Base-by-base conservation (phyloP, 1,284 basidiomycete genomes). In the Sanguinoderma infundibulare region DNA sequence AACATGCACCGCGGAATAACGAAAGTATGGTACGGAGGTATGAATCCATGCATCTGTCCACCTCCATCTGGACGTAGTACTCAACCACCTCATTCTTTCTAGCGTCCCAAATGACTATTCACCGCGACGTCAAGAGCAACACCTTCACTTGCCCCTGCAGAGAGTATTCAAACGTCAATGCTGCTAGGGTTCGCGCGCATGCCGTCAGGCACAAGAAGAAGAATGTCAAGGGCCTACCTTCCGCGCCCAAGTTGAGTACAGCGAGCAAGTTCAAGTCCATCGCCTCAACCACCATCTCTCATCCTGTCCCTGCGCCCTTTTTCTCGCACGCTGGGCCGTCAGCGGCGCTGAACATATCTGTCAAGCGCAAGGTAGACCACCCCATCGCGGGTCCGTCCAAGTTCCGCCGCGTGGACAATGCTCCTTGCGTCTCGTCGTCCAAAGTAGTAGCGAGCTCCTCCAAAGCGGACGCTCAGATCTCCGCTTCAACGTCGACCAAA, bases 11-110 rank as follows among this genome's bases (percentile, higher is more conserved):
- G 39, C 7, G 53, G 55, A 30, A 58, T 20, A n/a, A 65, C 61
- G 7, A 46, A 30, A 2, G 49, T 65, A 4, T 63, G 61, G 59
- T 62, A 60, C 32, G 62, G 62, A 44, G 49, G 65, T 66, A 46
- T 32, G 65, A n/a, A n/a, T 1, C 15, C 12, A 28, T n/a, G 5
- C 17, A 42, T 22, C 34, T 6, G 44, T 57, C 7, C 12, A 26
- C 32, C 32, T 28, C 24, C 9, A 8, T 24, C 15, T 28, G 26
- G 30, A 22, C 17, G 24, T 26, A 22, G 12, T 10, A 20, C n/a
- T n/a, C n/a, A n/a, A n/a, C n/a, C n/a, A n/a, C n/a, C n/a, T n/a
- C n/a, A n/a, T n/a, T n/a, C n/a, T 32, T 42, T 28, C 8, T 36
- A 65, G 60, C 51, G 10, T 47, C 54, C 2, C 57, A 63, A 26